phyloP scores from a whole-genome alignment of 2,329 filamentous ascomycete genomes.

The Fusarium hostae region DNA sequence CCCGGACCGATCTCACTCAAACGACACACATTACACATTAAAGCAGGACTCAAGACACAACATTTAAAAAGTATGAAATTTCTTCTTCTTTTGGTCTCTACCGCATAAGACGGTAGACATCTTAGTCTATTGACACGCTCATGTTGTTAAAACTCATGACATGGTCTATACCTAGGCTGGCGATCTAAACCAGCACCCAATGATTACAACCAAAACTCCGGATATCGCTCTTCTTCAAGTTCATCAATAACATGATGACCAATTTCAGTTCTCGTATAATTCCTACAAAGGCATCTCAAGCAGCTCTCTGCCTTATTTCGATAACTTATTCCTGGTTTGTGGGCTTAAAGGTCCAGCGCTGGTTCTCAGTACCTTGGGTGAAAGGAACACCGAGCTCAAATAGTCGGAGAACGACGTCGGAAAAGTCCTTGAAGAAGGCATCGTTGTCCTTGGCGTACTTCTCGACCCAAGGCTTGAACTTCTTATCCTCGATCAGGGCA shows the following conservation, averaged over 20 bases:
- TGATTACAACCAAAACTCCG: constrained; percentile 45
- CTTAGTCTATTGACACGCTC: neutral
- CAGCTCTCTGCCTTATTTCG: neutral
- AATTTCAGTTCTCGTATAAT: constrained; percentile 31
- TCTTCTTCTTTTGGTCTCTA: constrained; percentile 9
- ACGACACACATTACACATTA: neutral
- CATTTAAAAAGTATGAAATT: neutral
- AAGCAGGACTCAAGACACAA: neutral
- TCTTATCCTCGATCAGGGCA: constrained; percentile 87
- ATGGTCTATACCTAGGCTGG: constrained; percentile 13
- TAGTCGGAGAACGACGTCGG: constrained; percentile 79
- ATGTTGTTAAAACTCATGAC: constrained; percentile 1
- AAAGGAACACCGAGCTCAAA: constrained; percentile 97
- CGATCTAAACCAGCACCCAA: constrained; percentile 26
- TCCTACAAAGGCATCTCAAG: constrained; percentile 12
- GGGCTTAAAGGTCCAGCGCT: constrained; percentile 73
- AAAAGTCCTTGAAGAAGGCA: constrained; percentile 93
- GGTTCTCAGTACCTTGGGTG: constrained; percentile 66
- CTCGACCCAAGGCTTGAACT: constrained; percentile 82
- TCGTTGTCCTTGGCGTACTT: constrained; percentile 93
- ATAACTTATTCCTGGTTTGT: constrained; percentile 49
- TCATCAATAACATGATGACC: constrained; percentile 31
- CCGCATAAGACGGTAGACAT: neutral
- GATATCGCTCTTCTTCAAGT: constrained; percentile 43
- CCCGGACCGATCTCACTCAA: constrained; percentile 5